Percentiles rank a stretch among this genome's conserved stretches.
Evolutionary conservation across 2,329 filamentous ascomycete genomes (phyloP).

Genomic region (Sclerotinia subarctica): DNA sequence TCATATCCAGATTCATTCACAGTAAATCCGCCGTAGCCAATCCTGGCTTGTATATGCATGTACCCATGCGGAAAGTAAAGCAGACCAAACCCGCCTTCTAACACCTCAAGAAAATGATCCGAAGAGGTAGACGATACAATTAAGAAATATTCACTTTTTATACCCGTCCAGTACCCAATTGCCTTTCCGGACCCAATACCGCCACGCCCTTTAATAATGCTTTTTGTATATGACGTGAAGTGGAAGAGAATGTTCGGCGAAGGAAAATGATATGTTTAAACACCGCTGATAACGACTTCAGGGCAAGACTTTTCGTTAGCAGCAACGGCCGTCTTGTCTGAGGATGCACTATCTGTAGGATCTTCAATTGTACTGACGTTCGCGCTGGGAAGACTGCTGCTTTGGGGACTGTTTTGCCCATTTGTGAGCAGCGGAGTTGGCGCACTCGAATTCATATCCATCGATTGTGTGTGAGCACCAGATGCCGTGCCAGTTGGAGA

Average conservation of each 20-base stretch:
- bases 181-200: slow-evolving; percentile 15
- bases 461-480: slow-evolving; percentile 38
- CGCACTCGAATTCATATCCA: slow-evolving; percentile 50
- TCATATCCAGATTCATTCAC: slow-evolving; percentile 3
- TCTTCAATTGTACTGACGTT: slow-evolving; percentile 49
- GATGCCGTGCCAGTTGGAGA: slow-evolving; percentile 30
- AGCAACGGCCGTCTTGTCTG: slow-evolving; percentile 27
- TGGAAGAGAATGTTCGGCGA: slow-evolving; percentile 17
- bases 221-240: slow-evolving; percentile 19
- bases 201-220: slow-evolving; percentile 23
- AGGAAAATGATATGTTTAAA: slow-evolving; percentile 24
- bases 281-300: slow-evolving; percentile 34
- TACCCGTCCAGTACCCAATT: slow-evolving; percentile 7
- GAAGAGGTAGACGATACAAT: slow-evolving; percentile 6
- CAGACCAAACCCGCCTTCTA: slow-evolving; percentile 12
- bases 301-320: slow-evolving; percentile 28
- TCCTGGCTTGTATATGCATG: slow-evolving; percentile 18
- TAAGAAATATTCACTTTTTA: slow-evolving; percentile 19
- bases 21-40: slow-evolving; percentile 14
- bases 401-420: slow-evolving; percentile 67
- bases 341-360: slow-evolving; percentile 28
- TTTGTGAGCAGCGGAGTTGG: slow-evolving; percentile 66
- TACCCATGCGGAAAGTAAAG: slow-evolving; percentile 7
- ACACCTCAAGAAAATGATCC: slow-evolving; percentile 2
- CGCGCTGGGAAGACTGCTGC: slow-evolving; percentile 62